phyloP scores from a whole-genome alignment of 306 rosid genomes.

The Quercus rubra region DNA sequence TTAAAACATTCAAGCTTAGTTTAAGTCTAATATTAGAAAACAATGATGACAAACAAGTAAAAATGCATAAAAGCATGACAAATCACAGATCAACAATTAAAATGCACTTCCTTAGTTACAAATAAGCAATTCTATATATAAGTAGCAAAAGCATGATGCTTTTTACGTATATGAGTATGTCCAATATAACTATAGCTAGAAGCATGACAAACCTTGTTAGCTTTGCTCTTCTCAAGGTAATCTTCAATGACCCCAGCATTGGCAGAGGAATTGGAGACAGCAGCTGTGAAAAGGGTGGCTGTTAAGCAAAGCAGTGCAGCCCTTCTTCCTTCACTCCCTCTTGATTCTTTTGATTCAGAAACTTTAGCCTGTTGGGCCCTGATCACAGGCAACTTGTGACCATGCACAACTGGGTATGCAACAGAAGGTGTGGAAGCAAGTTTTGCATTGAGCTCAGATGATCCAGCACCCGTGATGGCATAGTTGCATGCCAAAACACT shows the following conservation, averaged over 20 bases:
- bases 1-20: not conserved
- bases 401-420: conserved; percentile 26
- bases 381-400: conserved; percentile 47
- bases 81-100: not conserved
- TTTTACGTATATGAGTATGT: no score
- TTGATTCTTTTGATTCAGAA: conserved; percentile 15
- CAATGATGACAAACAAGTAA: not conserved
- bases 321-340: conserved; percentile 58
- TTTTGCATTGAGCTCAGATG: conserved; percentile 47
- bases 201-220: conserved; percentile 64
- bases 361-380: conserved; percentile 51
- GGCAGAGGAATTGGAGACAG: conserved; percentile 44
- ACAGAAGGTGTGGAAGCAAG: conserved; percentile 34
- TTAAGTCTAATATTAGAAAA: not conserved
- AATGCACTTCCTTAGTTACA: not conserved
- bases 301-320: conserved; percentile 61
- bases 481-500: conserved; percentile 71
- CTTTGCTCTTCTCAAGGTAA: conserved; percentile 82
- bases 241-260: conserved; percentile 84
- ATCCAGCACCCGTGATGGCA: conserved; percentile 54
- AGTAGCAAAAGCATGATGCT: no score
- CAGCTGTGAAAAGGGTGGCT: conserved; percentile 59
- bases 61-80: not conserved
- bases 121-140: no score
- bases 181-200: not conserved